Conservation (phyloP, 192 early-diverging fungal genomes). For the Paraglomus occultum region DNA sequence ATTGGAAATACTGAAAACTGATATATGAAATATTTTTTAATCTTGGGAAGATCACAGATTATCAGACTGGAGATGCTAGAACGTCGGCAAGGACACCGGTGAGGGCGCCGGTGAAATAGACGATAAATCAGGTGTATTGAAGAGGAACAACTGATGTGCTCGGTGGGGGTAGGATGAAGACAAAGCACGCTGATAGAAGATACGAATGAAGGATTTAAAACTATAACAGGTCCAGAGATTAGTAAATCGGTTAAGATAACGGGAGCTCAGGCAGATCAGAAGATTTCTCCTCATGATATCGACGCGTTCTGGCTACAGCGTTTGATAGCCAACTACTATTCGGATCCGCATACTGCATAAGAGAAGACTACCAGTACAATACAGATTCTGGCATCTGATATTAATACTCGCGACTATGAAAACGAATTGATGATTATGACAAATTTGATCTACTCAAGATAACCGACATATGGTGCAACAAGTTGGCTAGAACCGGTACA, state of each 20-base stretch:
- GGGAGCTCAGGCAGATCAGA: conserved; percentile 35
- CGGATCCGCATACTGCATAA: conserved; percentile 83
- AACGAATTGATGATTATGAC: conserved; percentile 95
- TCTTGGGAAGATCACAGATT: conserved; percentile 95
- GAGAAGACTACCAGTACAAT: conserved; percentile 80
- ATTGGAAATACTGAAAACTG: conserved; percentile 80
- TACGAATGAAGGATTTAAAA: conserved; percentile 54
- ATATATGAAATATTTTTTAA: conserved; percentile 86
- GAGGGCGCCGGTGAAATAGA: conserved; percentile 62
- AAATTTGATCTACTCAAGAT: conserved; percentile 92
- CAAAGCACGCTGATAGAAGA: conserved; percentile 50
- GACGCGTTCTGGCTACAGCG: conserved; percentile 99
- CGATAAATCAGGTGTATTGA: conserved; percentile 82
- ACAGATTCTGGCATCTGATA: conserved; percentile 66
- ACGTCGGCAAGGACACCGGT: conserved; percentile 58
- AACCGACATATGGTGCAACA: conserved; percentile 94
- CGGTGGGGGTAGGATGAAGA: conserved; percentile 48
- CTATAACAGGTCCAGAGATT: conserved; percentile 40
- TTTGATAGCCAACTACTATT: conserved; percentile 73
- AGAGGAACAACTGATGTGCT: conserved; percentile 36
- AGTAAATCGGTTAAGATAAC: conserved; percentile 43
- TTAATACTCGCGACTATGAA: conserved; percentile 82
- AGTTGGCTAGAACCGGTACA: conserved; percentile 71
- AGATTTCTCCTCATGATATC: conserved; percentile 73
- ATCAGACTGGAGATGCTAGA: conserved; percentile 51